Conservation (phyloP, 176 grass and related monocot genomes). For the Stipa capillata region DNA sequence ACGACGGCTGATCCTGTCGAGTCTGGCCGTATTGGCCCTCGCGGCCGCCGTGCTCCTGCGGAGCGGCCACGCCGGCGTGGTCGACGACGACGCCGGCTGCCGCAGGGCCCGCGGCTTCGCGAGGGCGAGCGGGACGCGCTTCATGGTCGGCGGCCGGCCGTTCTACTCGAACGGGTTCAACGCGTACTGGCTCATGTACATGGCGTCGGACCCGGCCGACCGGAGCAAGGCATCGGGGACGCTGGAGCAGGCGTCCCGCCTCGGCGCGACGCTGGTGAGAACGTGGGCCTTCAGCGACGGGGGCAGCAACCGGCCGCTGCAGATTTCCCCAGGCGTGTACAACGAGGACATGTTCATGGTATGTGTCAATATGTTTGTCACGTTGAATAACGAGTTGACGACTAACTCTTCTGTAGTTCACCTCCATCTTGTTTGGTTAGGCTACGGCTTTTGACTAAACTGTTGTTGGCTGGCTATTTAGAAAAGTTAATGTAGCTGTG, state of each 20-base stretch:
- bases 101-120: constrained; percentile 12
- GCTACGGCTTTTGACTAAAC: too few relatives aligned
- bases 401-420: neutral
- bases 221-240: constrained; percentile 39
- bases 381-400: neutral
- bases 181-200: constrained; percentile 79
- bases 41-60: neutral
- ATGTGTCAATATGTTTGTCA: neutral
- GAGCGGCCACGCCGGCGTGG: neutral
- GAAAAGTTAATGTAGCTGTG: too few relatives aligned
- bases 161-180: constrained; percentile 74
- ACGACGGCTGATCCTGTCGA: neutral
- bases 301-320: constrained; percentile 43
- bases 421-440: neutral
- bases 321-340: constrained; percentile 64
- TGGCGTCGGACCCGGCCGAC: constrained; percentile 43
- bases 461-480: too few relatives aligned
- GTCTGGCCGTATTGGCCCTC: constrained; percentile 1
- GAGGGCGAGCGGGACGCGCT: constrained; percentile 38
- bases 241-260: constrained; percentile 39
- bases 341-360: constrained; percentile 60
- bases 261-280: constrained; percentile 48
- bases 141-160: constrained; percentile 33
- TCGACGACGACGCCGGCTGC: neutral
- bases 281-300: constrained; percentile 85